Percentiles rank a stretch among this genome's conserved stretches.
Conservation (phyloP, 768 basidiomycete genomes). For the Exidia glandulosa region DNA sequence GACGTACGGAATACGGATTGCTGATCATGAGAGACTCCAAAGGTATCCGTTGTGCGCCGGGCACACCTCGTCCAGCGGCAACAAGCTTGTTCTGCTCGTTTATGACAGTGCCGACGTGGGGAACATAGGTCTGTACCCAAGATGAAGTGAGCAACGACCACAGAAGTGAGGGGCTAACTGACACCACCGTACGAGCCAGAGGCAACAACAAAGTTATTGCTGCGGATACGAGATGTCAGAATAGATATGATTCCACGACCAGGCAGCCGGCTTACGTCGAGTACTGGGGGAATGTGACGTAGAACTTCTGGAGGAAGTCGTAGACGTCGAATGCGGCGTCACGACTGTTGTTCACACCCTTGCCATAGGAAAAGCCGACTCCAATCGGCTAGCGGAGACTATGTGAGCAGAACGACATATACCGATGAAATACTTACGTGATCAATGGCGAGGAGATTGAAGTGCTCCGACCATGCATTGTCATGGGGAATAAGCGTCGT, state of each 20-base stretch:
- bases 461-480: constrained; percentile 7
- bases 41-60: constrained; percentile 17
- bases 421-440: constrained; percentile 3
- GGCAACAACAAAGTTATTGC: constrained; percentile 15
- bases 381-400: constrained; percentile 17
- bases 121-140: constrained; percentile 13
- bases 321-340: constrained; percentile 22
- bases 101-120: constrained; percentile 26
- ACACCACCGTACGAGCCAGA: constrained; percentile 26
- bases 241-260: not conserved
- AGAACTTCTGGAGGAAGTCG: constrained; percentile 27
- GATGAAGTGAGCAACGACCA: not conserved
- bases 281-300: constrained; percentile 15
- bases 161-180: not conserved
- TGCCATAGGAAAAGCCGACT: constrained; percentile 25
- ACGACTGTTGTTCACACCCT: constrained; percentile 20
- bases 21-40: constrained; percentile 23
- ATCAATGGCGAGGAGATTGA: constrained; percentile 6
- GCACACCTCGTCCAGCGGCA: constrained; percentile 8
- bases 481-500: constrained; percentile 14
- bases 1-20: constrained; percentile 14
- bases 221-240: not conserved
- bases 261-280: not conserved
- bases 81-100: constrained; percentile 21
- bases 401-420: not conserved